Evolutionary conservation across 371 early-diverging fungal species (phyloP), one percentile per base, ranked within the genome.

Genomic region (Mucor sp.): DNA sequence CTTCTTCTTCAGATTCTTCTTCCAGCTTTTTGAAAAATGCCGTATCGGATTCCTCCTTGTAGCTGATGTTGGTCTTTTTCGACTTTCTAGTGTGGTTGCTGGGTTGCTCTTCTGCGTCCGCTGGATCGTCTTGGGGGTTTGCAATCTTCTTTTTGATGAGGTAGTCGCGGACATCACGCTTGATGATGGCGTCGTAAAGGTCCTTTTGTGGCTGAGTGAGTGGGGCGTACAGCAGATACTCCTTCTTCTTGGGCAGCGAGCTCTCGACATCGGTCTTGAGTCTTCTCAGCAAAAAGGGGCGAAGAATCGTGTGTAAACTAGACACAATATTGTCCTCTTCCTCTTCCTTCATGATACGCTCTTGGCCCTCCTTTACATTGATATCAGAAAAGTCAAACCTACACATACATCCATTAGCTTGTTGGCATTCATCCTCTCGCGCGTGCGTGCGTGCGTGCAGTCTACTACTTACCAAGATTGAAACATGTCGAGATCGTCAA

Each of bases 201-300:
- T 88, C 87, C 72, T 89, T 92, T 80, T 98, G 98, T 23, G 86
- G 73, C 6, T 84, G 84, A 0, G 94, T 90, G 60, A 98, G 75
- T 0, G 97, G 96, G 14, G 93, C 92, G 62, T 93, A 91, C 3
- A 98, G 70, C 8, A 96, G 69, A 66, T 94, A 94, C 79, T 97
- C 97, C 60, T 91, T 89, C 84, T 98, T 97, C 72, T 90, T 93
- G 15, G 97, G 97, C 60, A 98, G 70, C 9, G 87, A 84, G 50
- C 87, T 85, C 61, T 95, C 97, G 17, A 97, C 97, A 84, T 99
- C 99, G n/a, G 90, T 83, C 77, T 99, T 99, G 69, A 98, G 81
- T 63, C 99, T 87, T 47, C 99, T 83, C 44, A 99, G 85, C 74
- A 99, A 85, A 72, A 99, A 96, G 3, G 99, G 99, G 73, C 90